A percentile compares a stretch with the other conserved stretches of the same genome.
Evolutionary conservation across 2,329 filamentous ascomycete genomes (phyloP).

Genomic region (Arthroderma sp.): DNA sequence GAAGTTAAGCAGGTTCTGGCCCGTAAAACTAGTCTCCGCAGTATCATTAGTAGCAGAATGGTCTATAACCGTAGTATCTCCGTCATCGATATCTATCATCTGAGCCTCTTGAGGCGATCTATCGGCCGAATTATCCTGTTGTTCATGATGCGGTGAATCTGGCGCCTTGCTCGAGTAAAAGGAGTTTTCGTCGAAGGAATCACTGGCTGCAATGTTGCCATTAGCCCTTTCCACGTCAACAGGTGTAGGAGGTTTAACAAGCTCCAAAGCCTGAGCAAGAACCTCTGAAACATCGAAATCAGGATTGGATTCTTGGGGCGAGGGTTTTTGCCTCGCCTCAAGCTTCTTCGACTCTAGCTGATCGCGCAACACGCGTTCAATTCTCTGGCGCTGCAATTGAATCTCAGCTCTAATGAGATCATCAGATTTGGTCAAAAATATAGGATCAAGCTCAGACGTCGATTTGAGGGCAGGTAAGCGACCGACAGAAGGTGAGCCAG

Average conservation of each 20-base stretch:
- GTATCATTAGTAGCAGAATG: conserved; percentile 18
- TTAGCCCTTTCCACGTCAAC: conserved; percentile 40
- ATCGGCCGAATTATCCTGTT: conserved; percentile 10
- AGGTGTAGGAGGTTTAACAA: conserved; percentile 57
- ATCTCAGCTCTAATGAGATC: conserved; percentile 71
- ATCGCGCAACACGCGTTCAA: conserved; percentile 66
- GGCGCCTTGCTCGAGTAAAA: conserved; percentile 88
- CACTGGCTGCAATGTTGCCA: conserved; percentile 52
- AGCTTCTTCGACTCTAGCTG: conserved; percentile 55
- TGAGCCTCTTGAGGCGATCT: conserved; percentile 11
- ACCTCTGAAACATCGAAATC: conserved; percentile 63
- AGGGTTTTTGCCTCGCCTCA: conserved; percentile 36
- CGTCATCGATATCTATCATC: conserved; percentile 19
- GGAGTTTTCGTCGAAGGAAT: conserved; percentile 84
- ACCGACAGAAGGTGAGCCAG: conserved; percentile 13
- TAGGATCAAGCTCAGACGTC: conserved; percentile 62
- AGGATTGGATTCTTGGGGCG: conserved; percentile 40
- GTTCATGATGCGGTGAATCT: conserved; percentile 50
- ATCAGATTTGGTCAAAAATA: conserved; percentile 75
- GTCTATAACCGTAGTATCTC: conserved; percentile 12
- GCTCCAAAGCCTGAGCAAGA: conserved; percentile 53
- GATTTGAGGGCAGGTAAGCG: conserved; percentile 27
- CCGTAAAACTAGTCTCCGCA: conserved; percentile 26
- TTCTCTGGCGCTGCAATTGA: conserved; percentile 62
- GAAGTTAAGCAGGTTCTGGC: conserved; percentile 23